phyloP scores from a whole-genome alignment of 805 yeast genomes.

The Kluyveromyces nonfermentans region DNA sequence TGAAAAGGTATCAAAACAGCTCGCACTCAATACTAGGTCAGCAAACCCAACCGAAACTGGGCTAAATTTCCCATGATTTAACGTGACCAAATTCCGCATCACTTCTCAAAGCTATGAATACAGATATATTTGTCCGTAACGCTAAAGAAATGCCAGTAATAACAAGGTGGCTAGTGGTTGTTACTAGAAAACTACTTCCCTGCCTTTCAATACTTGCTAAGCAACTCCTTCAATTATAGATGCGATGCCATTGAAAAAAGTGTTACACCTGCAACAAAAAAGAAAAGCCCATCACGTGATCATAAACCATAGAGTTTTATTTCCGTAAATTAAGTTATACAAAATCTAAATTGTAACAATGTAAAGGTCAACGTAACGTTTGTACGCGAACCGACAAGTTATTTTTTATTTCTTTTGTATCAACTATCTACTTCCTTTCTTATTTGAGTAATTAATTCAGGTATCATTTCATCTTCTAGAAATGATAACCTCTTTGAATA shows the following conservation, averaged over 20 bases:
- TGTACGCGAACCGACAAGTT: too few relatives aligned
- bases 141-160: too few relatives aligned
- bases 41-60: conserved; percentile 15
- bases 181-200: too few relatives aligned
- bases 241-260: neutral
- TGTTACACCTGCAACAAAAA: neutral
- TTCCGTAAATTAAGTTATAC: too few relatives aligned
- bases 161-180: too few relatives aligned
- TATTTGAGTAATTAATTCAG: conserved; percentile 13
- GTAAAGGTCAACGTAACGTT: too few relatives aligned
- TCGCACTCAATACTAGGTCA: conserved; percentile 17
- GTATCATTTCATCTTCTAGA: conserved; percentile 15
- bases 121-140: neutral
- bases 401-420: neutral
- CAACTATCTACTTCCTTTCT: neutral
- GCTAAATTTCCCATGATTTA: conserved; percentile 25
- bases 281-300: neutral
- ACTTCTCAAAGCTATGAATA: neutral
- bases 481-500: conserved; percentile 18
- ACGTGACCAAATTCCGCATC: conserved; percentile 28
- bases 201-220: neutral
- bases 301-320: too few relatives aligned
- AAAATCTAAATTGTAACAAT: too few relatives aligned
- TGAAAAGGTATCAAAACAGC: conserved; percentile 59
- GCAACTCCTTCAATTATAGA: neutral